Conservation (phyloP, 2,329 filamentous ascomycete genomes). For the Cladobotryum protrusum region DNA sequence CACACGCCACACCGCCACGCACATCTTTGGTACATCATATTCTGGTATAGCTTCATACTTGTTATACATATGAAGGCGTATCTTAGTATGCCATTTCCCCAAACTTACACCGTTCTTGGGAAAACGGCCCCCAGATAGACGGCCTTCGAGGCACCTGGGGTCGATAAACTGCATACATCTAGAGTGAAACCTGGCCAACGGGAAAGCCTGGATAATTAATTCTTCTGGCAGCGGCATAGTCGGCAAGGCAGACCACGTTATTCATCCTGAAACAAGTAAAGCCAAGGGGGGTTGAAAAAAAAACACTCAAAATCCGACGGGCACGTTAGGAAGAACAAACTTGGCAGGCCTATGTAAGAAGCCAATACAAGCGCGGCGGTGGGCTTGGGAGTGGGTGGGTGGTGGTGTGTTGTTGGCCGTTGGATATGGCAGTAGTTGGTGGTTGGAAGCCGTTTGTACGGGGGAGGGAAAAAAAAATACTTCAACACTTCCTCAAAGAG, state of each 20-base stretch:
- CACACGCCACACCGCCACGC: background rate
- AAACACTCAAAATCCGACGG: slow-evolving; percentile 8
- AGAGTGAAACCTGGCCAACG: background rate
- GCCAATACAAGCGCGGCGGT: slow-evolving; percentile 6
- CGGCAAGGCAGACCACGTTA: slow-evolving; percentile 6
- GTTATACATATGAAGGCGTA: background rate
- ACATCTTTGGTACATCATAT: background rate
- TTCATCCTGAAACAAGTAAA: slow-evolving; percentile 4
- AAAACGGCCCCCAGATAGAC: background rate
- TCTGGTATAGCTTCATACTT: background rate
- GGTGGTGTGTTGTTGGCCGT: slow-evolving; percentile 2
- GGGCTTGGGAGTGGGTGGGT: background rate
- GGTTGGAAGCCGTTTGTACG: too few species aligned
- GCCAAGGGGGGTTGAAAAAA: too few species aligned
- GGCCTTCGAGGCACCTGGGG: background rate
- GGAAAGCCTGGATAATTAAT: background rate
- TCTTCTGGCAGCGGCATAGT: background rate
- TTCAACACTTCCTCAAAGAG: background rate
- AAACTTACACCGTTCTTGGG: background rate
- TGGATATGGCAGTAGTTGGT: background rate
- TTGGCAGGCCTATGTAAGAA: slow-evolving; percentile 1
- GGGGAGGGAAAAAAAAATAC: background rate
- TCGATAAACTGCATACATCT: too few species aligned
- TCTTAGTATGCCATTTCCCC: too few species aligned
- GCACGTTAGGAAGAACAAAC: slow-evolving; percentile 2